Evolutionary conservation across 164 flowering plant genomes (phyloP), one percentile per base, ranked within the genome.

Genomic region (Warburgia ugandensis): DNA sequence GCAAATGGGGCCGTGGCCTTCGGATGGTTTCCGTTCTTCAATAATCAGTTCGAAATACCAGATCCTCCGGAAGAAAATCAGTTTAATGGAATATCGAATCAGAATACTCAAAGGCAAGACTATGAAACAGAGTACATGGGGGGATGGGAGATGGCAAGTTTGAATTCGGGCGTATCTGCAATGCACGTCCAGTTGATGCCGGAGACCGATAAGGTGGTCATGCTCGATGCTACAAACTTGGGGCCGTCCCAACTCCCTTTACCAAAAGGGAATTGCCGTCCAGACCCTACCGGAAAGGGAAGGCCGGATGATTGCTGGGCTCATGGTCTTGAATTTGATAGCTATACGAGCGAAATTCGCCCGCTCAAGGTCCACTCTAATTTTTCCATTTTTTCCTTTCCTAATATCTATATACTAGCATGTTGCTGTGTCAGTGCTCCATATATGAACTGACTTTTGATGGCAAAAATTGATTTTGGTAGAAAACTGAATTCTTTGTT

Each of bases 131-230:
- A 7, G 1, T 68, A 20, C 13, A 30, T 5, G n/a, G 91, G 95
- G 0, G 2, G 6, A 1, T 87, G 94, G 96, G 74, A 73, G 60
- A 9, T 84, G 9, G 58, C 50, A 30, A 32, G 55, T 1, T 3
- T 6, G 4, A 68, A 71, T 45, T 65, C 88, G 0, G 83, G 86
- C 2, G 76, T 83, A 6, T 70, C 91, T 0, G 76, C 83, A 40
- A 88, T 88, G 94, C 94, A 88, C 25, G 1, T 78, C 9, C 58
- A 55, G n/a, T 27, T 85, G 44, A 29, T 85, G 52, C 89, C 81
- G 1, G n/a, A n/a, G n/a, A 68, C 41, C 25, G 30, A 77, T 61
- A 79, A 81, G 72, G 72, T 59, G 9, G 47, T 81, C 6, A 75
- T 82, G 74, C 79, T 67, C 38, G 97, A 88, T 44, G 68, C 86